Percentiles rank a stretch among this genome's conserved stretches.
phyloP scores from a whole-genome alignment of 352 stramenopile species.

The Phytophthora colocasiae region DNA sequence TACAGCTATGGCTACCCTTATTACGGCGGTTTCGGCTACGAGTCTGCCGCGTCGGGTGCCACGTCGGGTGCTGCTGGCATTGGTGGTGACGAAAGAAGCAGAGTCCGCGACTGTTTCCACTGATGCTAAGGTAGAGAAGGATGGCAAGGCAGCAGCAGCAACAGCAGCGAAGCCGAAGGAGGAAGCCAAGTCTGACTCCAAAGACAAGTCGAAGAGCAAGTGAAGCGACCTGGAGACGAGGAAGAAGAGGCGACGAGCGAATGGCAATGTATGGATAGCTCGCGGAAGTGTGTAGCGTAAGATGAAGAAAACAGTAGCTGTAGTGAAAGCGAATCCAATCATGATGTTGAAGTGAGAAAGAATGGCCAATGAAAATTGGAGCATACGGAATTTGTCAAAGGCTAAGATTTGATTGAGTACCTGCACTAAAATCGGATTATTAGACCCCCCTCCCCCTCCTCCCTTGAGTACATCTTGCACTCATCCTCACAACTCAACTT shows the following conservation, averaged over 20 bases:
- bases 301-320: not conserved
- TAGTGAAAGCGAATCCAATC: too few relatives aligned
- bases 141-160: not conserved
- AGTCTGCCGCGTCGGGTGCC: not conserved
- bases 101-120: not conserved
- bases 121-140: not conserved
- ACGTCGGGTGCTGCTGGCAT: not conserved
- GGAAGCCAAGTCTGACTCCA: not conserved
- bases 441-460: too few relatives aligned
- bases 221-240: not conserved
- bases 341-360: too few relatives aligned
- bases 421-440: too few relatives aligned
- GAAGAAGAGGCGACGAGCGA: not conserved
- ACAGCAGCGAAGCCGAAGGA: not conserved
- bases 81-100: not conserved
- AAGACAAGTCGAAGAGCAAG: slow-evolving; percentile 1
- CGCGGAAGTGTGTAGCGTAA: not conserved
- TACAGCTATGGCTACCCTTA: not conserved
- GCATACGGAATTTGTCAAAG: too few relatives aligned
- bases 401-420: too few relatives aligned
- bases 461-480: too few relatives aligned
- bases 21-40: not conserved
- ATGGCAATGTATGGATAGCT: not conserved
- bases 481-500: too few relatives aligned
- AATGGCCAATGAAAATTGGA: too few relatives aligned